phyloP scores from a whole-genome alignment of 2,329 filamentous ascomycete genomes.

The Pestalotiopsis sp. region DNA sequence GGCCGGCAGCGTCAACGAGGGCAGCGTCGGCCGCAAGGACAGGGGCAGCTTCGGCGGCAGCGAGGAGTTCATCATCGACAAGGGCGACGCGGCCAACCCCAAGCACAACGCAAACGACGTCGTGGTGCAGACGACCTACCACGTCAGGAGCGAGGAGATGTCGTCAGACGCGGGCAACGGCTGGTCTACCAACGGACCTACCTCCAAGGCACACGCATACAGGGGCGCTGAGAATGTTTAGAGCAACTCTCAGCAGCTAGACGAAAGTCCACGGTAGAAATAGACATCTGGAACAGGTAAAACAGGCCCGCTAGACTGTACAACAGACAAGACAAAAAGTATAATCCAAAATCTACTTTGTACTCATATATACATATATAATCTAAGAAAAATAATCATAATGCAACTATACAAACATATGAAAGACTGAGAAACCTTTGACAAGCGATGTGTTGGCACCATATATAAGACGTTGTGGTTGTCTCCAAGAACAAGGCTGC shows the following conservation, averaged over 20 bases:
- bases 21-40: background rate
- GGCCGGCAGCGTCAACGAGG: slow-evolving; percentile 22
- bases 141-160: slow-evolving; percentile 5
- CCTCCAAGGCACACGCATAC: background rate
- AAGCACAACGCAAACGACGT: slow-evolving; percentile 6
- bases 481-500: too few species aligned
- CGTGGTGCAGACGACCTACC: slow-evolving; percentile 6
- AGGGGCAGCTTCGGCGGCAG: slow-evolving; percentile 6
- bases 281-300: too few species aligned
- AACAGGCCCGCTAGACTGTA: too few species aligned
- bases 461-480: too few species aligned
- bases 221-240: background rate
- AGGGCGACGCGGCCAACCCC: background rate
- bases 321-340: too few species aligned
- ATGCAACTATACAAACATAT: too few species aligned
- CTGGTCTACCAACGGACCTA: background rate
- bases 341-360: too few species aligned
- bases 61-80: slow-evolving; percentile 6
- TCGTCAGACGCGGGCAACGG: background rate
- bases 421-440: too few species aligned
- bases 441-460: too few species aligned
- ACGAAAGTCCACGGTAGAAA: background rate
- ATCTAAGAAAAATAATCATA: too few species aligned
- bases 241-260: background rate
- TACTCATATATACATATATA: too few species aligned